phyloP scores from a whole-genome alignment of 179 eudicot species.

The Camellia oleifera region DNA sequence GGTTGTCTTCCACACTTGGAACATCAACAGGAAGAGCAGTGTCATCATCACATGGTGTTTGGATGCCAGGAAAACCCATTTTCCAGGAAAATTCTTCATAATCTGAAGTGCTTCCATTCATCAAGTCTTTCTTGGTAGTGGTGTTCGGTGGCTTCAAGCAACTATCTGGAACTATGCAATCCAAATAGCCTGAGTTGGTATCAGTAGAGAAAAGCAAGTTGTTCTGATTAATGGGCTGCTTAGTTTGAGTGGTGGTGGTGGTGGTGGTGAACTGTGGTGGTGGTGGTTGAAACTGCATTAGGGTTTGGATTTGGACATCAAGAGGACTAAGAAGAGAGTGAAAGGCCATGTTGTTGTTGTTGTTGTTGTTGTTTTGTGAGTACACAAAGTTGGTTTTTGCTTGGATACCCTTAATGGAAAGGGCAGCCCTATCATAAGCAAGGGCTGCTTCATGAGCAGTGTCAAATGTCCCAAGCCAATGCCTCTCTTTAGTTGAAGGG shows the following conservation, averaged over 20 bases:
- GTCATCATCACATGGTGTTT: constrained; percentile 9
- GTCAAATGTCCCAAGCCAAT: constrained; percentile 92
- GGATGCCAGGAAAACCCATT: constrained; percentile 1
- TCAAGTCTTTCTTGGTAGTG: not conserved
- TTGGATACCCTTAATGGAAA: constrained; percentile 76
- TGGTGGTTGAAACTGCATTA: constrained; percentile 18
- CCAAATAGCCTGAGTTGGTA: constrained; percentile 67
- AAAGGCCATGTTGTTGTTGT: constrained; percentile 10
- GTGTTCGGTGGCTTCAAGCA: constrained; percentile 56
- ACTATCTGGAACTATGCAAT: constrained; percentile 71
- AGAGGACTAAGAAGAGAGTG: constrained; percentile 35
- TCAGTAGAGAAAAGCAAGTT: constrained; percentile 26
- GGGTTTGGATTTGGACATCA: constrained; percentile 39
- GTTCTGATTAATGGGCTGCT: constrained; percentile 20
- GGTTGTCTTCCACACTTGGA: not conserved
- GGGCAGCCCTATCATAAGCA: constrained; percentile 94
- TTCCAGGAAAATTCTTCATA: not conserved
- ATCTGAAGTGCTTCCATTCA: constrained; percentile 9
- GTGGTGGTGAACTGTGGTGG: constrained; percentile 1
- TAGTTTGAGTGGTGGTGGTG: not conserved
- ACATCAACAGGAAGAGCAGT: not conserved
- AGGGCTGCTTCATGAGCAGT: constrained; percentile 94
- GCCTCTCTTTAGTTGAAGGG: constrained; percentile 84
- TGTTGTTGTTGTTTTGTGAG: constrained; percentile 31
- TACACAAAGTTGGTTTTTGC: constrained; percentile 87